Evolutionary conservation across 495 filamentous ascomycete species (phyloP), one percentile per base, ranked within the genome.

Genomic region (Penicillium subrubescens): DNA sequence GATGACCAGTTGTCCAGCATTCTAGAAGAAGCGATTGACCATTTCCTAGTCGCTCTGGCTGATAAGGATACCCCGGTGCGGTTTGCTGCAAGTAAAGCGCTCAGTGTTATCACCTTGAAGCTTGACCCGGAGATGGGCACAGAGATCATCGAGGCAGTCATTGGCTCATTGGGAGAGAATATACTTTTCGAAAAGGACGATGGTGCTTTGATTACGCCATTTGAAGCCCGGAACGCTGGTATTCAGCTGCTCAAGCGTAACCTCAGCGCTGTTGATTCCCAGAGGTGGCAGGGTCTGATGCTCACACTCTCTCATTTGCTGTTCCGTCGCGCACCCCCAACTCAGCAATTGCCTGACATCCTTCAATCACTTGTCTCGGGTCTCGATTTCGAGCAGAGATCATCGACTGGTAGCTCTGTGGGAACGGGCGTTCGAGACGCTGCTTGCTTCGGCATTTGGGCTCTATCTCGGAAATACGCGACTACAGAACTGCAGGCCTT

Each of bases 341-440:
- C 83, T 1, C 77, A 81, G 29, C 86, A 89, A 46, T 81, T 97
- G 6, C 78, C 86, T 0, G 84, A 89, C 35, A 88, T 95, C 46
- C 78, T 96, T 0, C 86, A 87, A 55, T 84, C 88, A 2, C 82
- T 97, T 48, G 71, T 93, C 1, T 80, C 87, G 59, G 92, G 91
- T 0, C 82, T 97, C 48, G 85, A 84, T 10, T 99, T 97, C 67
- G 93, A 97, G 73, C 90, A 94, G 70, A 84, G 92, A 50, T 90
- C 88, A 31, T 80, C 91, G 0, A 91, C 90, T 19, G 96, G 96
- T 10, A 85, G 81, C 11, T 92, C 93, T 5, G 79, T 92, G n/a
- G 96, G 96, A 10, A 88, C 90, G 0, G 97, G 94, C 68, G 96
- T 98, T n/a, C 85, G 95, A 58, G 95, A 99, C 80, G 96, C 96